phyloP scores from a whole-genome alignment of 2,329 filamentous ascomycete species.

The Aspergillus spinulosporus region DNA sequence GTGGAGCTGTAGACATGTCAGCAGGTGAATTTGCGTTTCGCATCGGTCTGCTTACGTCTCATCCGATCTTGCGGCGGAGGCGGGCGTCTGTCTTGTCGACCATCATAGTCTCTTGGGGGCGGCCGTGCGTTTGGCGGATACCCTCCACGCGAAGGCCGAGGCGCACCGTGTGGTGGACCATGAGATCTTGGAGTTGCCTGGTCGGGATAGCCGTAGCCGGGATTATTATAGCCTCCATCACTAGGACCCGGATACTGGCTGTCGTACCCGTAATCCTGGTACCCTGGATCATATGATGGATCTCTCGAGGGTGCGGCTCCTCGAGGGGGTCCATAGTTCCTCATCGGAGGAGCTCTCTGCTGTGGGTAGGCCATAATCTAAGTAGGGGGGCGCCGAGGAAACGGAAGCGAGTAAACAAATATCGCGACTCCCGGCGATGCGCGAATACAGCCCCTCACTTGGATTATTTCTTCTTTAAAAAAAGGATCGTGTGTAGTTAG shows the following conservation, averaged over 20 bases:
- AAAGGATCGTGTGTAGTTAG: neutral
- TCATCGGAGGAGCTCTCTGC: slow-evolving; percentile 36
- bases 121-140: slow-evolving; percentile 31
- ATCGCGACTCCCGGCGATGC: neutral
- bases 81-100: slow-evolving; percentile 30
- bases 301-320: slow-evolving; percentile 29
- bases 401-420: neutral
- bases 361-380: slow-evolving; percentile 38
- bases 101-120: slow-evolving; percentile 26
- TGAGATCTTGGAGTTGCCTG: slow-evolving; percentile 30
- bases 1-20: slow-evolving; percentile 27
- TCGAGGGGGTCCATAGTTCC: slow-evolving; percentile 31
- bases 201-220: slow-evolving; percentile 30
- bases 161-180: slow-evolving; percentile 28
- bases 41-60: slow-evolving; percentile 33
- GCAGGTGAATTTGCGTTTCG: neutral
- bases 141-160: slow-evolving; percentile 36
- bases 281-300: slow-evolving; percentile 27
- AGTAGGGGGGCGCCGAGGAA: neutral
- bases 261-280: slow-evolving; percentile 31
- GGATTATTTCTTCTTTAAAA: neutral
- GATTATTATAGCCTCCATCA: slow-evolving; percentile 29
- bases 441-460: neutral
- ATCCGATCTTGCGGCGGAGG: slow-evolving; percentile 34
- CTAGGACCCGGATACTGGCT: slow-evolving; percentile 25